These are phyloP conservation scores for Penicillium pancosmium DNA, from an alignment of 495 filamentous ascomycete genomes.

Conservation along the genomic window DNA sequence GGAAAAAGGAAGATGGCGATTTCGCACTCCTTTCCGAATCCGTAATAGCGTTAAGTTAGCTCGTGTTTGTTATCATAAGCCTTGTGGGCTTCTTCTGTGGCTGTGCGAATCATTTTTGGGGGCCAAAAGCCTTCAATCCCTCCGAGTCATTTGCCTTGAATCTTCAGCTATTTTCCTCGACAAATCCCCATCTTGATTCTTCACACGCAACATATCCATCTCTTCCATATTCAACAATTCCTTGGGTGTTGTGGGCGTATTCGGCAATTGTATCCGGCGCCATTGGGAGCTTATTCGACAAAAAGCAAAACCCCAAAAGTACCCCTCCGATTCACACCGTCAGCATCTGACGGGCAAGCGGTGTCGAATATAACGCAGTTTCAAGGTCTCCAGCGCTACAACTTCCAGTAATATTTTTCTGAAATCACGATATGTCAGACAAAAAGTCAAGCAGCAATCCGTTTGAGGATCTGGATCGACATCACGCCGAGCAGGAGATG, in stretches of 20 bases:
- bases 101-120: not conserved
- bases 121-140: not conserved
- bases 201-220: too few relatives aligned
- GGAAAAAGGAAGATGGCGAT: not conserved
- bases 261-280: not conserved
- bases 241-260: not conserved
- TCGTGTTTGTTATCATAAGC: not conserved
- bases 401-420: not conserved
- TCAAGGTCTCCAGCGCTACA: not conserved
- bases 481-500: not conserved
- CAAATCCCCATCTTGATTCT: too few relatives aligned
- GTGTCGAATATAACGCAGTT: not conserved
- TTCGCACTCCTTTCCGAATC: not conserved
- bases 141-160: not conserved
- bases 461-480: not conserved
- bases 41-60: not conserved
- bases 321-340: not conserved
- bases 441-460: not conserved
- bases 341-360: not conserved
- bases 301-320: not conserved
- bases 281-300: too few relatives aligned
- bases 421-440: not conserved
- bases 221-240: too few relatives aligned
- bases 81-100: not conserved
- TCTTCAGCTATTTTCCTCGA: too few relatives aligned